Evolutionary conservation across 345 rosid species (phyloP).

Genomic region (Acer yangbiense): DNA sequence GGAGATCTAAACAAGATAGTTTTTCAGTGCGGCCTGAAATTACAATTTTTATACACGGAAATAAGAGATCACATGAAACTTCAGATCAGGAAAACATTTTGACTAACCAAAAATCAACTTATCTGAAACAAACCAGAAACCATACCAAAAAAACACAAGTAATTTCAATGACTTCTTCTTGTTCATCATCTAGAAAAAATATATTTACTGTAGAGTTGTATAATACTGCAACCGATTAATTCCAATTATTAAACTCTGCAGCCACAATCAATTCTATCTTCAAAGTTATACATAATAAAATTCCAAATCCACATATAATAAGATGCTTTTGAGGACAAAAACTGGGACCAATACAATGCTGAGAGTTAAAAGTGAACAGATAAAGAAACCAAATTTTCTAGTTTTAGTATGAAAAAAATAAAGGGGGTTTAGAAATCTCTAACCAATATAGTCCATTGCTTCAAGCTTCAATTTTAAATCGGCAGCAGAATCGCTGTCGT

Average conservation of each 20-base stretch:
- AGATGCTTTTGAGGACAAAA: conserved; percentile 12
- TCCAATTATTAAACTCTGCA: neutral
- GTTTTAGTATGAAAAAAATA: conserved; percentile 6
- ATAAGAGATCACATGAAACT: neutral
- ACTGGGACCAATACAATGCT: conserved; percentile 19
- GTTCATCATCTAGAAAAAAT: conserved; percentile 1
- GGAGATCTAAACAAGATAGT: neutral
- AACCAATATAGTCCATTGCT: conserved; percentile 89
- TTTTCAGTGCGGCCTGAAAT: neutral
- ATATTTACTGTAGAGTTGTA: neutral
- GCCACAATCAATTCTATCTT: neutral
- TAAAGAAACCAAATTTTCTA: conserved; percentile 17
- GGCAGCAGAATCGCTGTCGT: conserved; percentile 52
- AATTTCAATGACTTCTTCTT: neutral
- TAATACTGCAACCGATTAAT: neutral
- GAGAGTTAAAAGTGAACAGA: conserved; percentile 17
- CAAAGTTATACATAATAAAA: neutral
- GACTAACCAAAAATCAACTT: too few relatives aligned
- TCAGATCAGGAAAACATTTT: neutral
- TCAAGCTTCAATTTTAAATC: conserved; percentile 79
- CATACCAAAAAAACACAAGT: too few relatives aligned
- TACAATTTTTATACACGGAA: neutral
- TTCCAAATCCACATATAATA: conserved; percentile 12
- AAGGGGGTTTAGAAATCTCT: conserved; percentile 33
- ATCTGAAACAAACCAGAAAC: neutral